Conservation (phyloP, 1,284 basidiomycete genomes). For the Moesziomyces aphidis region DNA sequence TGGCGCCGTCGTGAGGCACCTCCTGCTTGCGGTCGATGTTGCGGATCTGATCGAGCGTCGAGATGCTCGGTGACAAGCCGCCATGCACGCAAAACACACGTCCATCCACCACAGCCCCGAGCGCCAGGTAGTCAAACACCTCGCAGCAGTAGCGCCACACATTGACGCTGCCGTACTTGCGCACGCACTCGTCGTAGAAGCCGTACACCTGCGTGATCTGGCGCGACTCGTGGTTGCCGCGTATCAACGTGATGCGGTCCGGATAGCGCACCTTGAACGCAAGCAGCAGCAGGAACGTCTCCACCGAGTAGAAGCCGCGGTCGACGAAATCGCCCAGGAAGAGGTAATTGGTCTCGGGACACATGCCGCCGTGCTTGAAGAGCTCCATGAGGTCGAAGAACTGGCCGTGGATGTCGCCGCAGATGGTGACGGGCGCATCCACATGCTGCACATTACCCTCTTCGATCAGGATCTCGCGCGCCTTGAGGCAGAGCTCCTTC, state of each 20-base stretch:
- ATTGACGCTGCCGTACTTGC: constrained; percentile 94
- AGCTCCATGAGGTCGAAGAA: constrained; percentile 98
- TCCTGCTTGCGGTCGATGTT: constrained; percentile 96
- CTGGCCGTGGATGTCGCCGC: constrained; percentile 98
- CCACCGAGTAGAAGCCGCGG: constrained; percentile 95
- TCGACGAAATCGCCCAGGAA: constrained; percentile 80
- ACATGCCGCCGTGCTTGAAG: constrained; percentile 93
- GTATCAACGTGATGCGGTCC: constrained; percentile 95
- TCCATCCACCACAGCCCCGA: constrained; percentile 95
- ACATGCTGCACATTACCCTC: constrained; percentile 97
- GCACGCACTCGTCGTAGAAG: constrained; percentile 97
- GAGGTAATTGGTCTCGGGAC: constrained; percentile 95
- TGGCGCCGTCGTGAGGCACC: constrained; percentile 98
- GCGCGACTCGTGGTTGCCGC: constrained; percentile 98
- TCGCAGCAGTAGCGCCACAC: constrained; percentile 99
- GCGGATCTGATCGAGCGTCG: constrained; percentile 76
- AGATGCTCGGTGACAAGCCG: constrained; percentile 76
- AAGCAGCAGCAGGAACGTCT: constrained; percentile 93
- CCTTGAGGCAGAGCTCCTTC: constrained; percentile 83
- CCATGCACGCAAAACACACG: constrained; percentile 93
- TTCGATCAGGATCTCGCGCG: constrained; percentile 91
- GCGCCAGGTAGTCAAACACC: constrained; percentile 94
- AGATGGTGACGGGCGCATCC: constrained; percentile 96
- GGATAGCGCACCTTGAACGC: constrained; percentile 97
- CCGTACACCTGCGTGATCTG: constrained; percentile 97